Conservation (phyloP, 345 rosid species). For the Excoecaria cochinchinensis region DNA sequence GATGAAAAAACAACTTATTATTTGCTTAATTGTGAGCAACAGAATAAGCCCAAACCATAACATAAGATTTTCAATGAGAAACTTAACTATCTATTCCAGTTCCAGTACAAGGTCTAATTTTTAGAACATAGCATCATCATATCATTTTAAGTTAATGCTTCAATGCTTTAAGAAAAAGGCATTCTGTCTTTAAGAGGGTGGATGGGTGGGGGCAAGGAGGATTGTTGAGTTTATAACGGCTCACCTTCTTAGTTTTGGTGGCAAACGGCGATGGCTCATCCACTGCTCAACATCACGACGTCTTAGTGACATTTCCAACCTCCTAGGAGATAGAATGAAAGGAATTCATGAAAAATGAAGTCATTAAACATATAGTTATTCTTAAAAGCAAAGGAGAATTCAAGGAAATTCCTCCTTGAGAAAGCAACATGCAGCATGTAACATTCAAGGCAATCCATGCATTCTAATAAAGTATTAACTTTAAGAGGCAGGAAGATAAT, state of each 20-base stretch:
- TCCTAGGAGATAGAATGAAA: constrained; percentile 44
- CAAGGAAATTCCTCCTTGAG: not conserved
- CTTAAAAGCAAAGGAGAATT: not conserved
- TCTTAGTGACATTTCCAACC: constrained; percentile 78
- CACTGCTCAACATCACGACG: constrained; percentile 91
- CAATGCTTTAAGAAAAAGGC: not conserved
- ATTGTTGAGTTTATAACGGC: not conserved
- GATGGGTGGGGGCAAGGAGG: not conserved
- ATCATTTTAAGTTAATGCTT: not conserved
- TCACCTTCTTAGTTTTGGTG: constrained; percentile 62
- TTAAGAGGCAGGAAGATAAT: not conserved
- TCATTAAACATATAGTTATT: constrained; percentile 7
- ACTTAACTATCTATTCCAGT: not conserved
- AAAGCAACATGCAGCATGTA: too few relatives aligned
- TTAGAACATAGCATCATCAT: not conserved
- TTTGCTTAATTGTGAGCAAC: not conserved
- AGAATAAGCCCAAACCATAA: too few relatives aligned
- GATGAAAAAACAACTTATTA: too few relatives aligned
- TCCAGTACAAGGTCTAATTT: not conserved
- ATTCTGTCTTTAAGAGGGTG: not conserved
- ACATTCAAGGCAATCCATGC: not conserved
- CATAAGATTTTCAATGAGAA: not conserved
- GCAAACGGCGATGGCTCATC: constrained; percentile 90
- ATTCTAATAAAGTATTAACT: not conserved
- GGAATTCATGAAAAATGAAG: too few relatives aligned